These are phyloP conservation scores for Brassica nigra DNA, from an alignment of 345 rosid species.

Conservation along the genomic window DNA sequence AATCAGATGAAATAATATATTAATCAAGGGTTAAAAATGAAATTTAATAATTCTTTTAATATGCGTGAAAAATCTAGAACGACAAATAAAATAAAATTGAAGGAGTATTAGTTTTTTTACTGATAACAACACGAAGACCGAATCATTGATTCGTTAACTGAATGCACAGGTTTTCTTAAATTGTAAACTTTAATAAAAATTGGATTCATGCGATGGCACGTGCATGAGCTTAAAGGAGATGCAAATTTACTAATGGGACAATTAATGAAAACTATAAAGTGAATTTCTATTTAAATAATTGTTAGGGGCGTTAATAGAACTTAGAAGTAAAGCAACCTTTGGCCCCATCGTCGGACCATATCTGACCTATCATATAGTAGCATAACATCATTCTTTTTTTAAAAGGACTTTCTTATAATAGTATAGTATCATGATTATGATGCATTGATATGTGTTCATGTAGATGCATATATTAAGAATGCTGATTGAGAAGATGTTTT, in stretches of 20 bases:
- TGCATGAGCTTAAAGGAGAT: conserved; percentile 26
- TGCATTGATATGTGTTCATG: conserved; percentile 3
- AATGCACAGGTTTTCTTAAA: neutral
- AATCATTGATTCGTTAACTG: neutral
- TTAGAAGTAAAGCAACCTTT: conserved; percentile 43
- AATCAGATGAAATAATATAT: no score
- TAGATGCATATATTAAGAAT: neutral
- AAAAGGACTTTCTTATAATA: neutral
- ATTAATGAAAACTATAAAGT: neutral
- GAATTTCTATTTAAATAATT: neutral
- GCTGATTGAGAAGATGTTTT: conserved; percentile 28
- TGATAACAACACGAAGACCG: neutral
- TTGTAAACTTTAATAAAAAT: neutral
- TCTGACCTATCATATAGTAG: neutral
- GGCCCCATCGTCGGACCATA: conserved; percentile 36
- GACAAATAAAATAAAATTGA: no score
- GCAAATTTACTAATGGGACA: conserved; percentile 8
- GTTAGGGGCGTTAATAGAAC: conserved; percentile 38
- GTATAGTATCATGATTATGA: conserved; percentile 10
- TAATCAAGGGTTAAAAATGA: no score
- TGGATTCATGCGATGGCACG: conserved; percentile 34
- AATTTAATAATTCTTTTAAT: no score
- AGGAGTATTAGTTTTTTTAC: neutral
- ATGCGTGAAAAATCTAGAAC: no score
- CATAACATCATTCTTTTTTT: neutral